These are phyloP conservation scores for Rubus idaeus DNA, from an alignment of 306 rosid species.

Conservation along the genomic window DNA sequence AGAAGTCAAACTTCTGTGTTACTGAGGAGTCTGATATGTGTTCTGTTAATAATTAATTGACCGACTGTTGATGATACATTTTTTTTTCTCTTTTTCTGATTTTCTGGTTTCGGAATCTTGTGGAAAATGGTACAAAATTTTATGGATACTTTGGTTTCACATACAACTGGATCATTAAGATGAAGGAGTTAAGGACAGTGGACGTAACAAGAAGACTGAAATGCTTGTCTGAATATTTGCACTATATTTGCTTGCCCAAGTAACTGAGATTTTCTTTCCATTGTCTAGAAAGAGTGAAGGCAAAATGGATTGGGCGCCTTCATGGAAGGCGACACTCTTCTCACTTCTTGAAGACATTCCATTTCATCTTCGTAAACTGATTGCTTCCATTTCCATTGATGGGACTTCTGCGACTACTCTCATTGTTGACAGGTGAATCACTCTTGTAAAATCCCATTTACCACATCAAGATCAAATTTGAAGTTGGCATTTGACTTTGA, in stretches of 20 bases:
- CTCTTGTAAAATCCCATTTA: neutral
- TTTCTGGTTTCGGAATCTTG: neutral
- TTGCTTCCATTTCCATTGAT: conserved; percentile 76
- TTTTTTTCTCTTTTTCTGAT: too few species aligned
- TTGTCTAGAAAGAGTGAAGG: conserved; percentile 82
- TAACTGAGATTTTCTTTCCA: conserved; percentile 37
- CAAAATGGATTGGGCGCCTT: conserved; percentile 61
- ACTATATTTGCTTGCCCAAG: neutral
- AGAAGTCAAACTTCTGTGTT: neutral
- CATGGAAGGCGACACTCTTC: conserved; percentile 81
- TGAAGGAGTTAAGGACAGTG: neutral
- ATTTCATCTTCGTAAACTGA: conserved; percentile 42
- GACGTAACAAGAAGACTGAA: neutral
- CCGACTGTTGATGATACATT: too few species aligned
- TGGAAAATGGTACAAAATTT: neutral
- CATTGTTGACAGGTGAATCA: conserved; percentile 67
- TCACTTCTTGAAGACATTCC: conserved; percentile 74
- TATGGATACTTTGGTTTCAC: neutral
- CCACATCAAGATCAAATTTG: conserved; percentile 25
- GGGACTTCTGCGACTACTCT: conserved; percentile 96
- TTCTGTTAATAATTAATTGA: neutral
- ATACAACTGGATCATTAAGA: neutral
- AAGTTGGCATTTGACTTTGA: conserved; percentile 33
- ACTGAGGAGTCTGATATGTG: neutral
- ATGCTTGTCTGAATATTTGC: neutral